Base-by-base conservation (phyloP, 768 basidiomycete genomes). In the Coprinopsis sp. region DNA sequence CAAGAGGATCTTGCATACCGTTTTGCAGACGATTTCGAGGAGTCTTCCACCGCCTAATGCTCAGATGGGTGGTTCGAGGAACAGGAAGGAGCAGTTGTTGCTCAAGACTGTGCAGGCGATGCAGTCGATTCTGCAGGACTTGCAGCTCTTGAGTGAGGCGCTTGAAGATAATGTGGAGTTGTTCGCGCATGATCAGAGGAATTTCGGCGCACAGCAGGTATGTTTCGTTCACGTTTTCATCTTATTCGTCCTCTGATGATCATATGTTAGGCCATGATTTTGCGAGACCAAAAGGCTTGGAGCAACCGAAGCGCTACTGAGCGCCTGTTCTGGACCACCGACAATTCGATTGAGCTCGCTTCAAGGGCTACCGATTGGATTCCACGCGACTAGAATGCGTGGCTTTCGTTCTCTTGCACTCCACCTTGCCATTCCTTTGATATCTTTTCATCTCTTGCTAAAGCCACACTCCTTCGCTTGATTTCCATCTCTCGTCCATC, bases 151-250 rank as follows among this genome's bases (percentile, higher is more conserved):
- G 47, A 76, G 82, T 1, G 94, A 96, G 60, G 93, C 91, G 12
- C 67, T 96, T 51, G 90, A 92, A 41, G 89, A 96, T 59, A 90
- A 93, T 56, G 82, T 89, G 7, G 91, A 92, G 48, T 58, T 89
- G 64, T 99, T 99, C 68, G 92, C 89, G 25, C 84, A 89, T 59
- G 91, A 94, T 64, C 88, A 93, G 59, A 77, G 94, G 46, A 96
- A 96, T 65, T 93, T 92, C 64, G 93, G 91, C 45, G 94, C 96
- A 47, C 96, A 99, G 63, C 96, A 96, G 82, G 91, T 91, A 52
- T 47, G 72, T 65, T 8, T 44, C 23, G 44, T 37, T 25, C 33
- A 12, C 23, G 19, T 18, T 33, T 50, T 18, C 23, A 16, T 46
- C 23, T 37, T 18, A 29, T 33, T 23, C 33, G 33, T 29, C 13